Base-by-base conservation (phyloP, 441 rosid species). In the Erodium texanum region DNA sequence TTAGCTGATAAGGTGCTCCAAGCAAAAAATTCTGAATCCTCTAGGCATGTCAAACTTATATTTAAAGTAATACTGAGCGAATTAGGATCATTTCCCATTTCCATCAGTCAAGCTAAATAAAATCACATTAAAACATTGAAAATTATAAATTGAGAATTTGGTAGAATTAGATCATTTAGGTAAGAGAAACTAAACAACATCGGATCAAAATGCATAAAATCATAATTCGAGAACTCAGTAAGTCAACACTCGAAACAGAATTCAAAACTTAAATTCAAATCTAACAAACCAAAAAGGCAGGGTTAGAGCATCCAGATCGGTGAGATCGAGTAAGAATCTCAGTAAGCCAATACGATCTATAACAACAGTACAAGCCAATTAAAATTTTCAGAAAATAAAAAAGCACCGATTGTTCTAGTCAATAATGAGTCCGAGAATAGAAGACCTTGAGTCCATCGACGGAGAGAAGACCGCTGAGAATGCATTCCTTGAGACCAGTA, bases 401-500 rank as follows among this genome's bases (percentile, higher is more conserved):
- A 3, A 16, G n/a, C 16, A 54, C 64, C 12, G 20, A 18, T 23
- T 7, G 9, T 20, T 20, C 27, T 1, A 67, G 59, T 32, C 52
- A 72, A 65, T 11, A 12, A 29, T 12, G 34, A 7, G 14, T 50
- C 20, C n/a, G 5, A 50, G 50, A 22, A 58, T 16, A 20, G 2
- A 27, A 73, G 74, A 90, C 95, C 93, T 90, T 90, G 72, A 90
- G 86, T 50, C 97, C 91, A 54, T 90, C 97, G 69, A 90, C 95
- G 65, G 95, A 90, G 77, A 88, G 90, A 66, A 90, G 91, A 52
- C 97, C 97, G 65, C 95, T 90, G 75, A 90, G 95, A 77, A 90
- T 90, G 78, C 97, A 90, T 76, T 90, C 97, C 76, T 90, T 90
- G 74, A 90, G 95, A 67, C 95, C 95, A 66, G 97, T 88, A 20